Conservation (phyloP, 164 flowering plant species). For the Cinnamomum chago region DNA sequence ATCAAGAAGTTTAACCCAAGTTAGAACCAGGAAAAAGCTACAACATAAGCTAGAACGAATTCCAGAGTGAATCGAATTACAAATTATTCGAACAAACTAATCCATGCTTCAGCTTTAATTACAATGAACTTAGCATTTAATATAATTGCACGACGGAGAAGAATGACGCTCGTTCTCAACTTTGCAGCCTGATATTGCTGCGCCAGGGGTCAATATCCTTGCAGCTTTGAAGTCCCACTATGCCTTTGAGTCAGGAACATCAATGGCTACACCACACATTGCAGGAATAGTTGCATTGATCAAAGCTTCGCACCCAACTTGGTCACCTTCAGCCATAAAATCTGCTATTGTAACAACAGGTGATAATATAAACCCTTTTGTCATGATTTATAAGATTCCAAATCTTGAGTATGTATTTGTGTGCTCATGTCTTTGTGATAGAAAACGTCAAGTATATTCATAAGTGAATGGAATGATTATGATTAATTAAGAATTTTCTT, state of each 20-base stretch:
- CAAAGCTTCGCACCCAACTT: conserved; percentile 34
- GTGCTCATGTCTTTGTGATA: no score
- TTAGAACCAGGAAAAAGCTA: no score
- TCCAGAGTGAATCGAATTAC: no score
- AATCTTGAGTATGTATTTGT: not conserved
- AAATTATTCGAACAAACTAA: no score
- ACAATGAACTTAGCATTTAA: not conserved
- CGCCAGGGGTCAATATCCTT: conserved; percentile 42
- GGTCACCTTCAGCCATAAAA: conserved; percentile 52
- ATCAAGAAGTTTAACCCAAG: no score
- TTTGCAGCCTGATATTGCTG: conserved; percentile 44
- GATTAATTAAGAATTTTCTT: not conserved
- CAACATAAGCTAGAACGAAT: no score
- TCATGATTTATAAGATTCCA: not conserved
- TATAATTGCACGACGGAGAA: not conserved
- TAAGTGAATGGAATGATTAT: not conserved
- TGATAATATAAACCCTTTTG: conserved; percentile 1
- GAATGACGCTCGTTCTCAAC: not conserved
- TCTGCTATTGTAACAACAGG: conserved; percentile 53
- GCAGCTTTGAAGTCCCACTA: conserved; percentile 25
- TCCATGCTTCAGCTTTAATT: no score
- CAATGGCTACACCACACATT: conserved; percentile 48
- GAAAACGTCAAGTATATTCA: not conserved
- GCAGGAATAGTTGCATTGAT: conserved; percentile 46
- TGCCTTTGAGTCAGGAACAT: conserved; percentile 36